Percentiles rank a stretch among this genome's conserved stretches.
Evolutionary conservation across 75 land plant species (phyloP).

Genomic region (Pseudotsuga menziesii): DNA sequence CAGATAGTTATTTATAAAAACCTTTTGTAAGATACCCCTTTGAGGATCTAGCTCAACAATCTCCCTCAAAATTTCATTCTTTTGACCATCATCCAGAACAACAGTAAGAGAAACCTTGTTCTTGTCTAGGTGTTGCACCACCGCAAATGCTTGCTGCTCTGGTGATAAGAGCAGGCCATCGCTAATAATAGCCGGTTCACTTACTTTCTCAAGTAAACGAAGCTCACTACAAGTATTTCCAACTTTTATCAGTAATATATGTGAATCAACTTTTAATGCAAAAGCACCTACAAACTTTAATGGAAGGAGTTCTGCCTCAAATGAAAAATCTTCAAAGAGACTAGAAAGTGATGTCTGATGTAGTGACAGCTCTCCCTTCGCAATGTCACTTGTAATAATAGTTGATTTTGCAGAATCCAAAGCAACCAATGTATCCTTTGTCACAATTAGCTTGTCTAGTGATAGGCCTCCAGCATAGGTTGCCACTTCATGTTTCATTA

Average conservation of each 20-base stretch:
- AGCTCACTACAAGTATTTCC: constrained; percentile 30
- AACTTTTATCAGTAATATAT: constrained; percentile 41
- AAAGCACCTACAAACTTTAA: constrained; percentile 42
- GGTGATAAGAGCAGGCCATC: constrained; percentile 57
- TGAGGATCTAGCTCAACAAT: constrained; percentile 54
- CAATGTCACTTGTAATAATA: constrained; percentile 37
- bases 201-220: constrained; percentile 35
- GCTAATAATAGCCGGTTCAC: constrained; percentile 43
- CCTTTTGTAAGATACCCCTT: constrained; percentile 64
- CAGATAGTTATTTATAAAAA: constrained; percentile 75
- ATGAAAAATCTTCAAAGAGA: constrained; percentile 37
- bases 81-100: constrained; percentile 30
- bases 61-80: constrained; percentile 47
- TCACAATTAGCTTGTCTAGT: constrained; percentile 35
- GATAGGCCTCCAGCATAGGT: constrained; percentile 40
- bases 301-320: constrained; percentile 36
- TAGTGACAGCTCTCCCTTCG: constrained; percentile 28
- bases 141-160: constrained; percentile 59
- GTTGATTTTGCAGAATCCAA: constrained; percentile 45
- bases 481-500: constrained; percentile 37
- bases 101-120: constrained; percentile 43
- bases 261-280: constrained; percentile 34
- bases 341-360: constrained; percentile 37
- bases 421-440: constrained; percentile 39
- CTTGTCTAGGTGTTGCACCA: constrained; percentile 40